Evolutionary conservation across 2,329 filamentous ascomycete genomes (phyloP).

Genomic region (Boeremia lycopersici): DNA sequence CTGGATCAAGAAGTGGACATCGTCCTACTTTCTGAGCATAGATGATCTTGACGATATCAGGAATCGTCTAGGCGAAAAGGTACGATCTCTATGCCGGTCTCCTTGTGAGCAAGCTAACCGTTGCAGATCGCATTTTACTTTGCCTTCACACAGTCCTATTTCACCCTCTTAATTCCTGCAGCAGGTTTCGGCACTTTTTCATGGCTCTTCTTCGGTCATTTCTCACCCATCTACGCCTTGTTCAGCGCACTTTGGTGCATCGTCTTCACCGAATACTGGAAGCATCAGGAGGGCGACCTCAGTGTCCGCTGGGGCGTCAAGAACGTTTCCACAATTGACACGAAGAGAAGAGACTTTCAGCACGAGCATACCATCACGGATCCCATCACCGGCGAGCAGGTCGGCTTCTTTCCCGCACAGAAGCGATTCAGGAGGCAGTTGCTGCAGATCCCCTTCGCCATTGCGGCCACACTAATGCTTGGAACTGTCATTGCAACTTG

Average conservation of each 20-base stretch:
- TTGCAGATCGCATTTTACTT: slow-evolving; percentile 87
- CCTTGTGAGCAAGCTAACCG: slow-evolving; percentile 20
- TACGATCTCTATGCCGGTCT: slow-evolving; percentile 2
- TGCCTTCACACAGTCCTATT: slow-evolving; percentile 90
- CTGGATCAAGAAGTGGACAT: slow-evolving; percentile 60
- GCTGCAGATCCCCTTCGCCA: slow-evolving; percentile 82
- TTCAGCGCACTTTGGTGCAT: slow-evolving; percentile 83
- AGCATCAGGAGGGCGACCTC: slow-evolving; percentile 86
- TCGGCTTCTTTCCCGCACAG: slow-evolving; percentile 75
- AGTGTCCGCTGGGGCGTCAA: slow-evolving; percentile 87
- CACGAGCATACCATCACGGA: slow-evolving; percentile 80
- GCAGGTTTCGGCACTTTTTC: slow-evolving; percentile 76
- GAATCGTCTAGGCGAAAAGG: slow-evolving; percentile 58
- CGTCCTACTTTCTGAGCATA: slow-evolving; percentile 52
- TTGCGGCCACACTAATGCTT: slow-evolving; percentile 72
- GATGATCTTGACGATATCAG: slow-evolving; percentile 59
- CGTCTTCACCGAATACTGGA: slow-evolving; percentile 94
- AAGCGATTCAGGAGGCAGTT: slow-evolving; percentile 79
- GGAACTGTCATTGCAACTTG: slow-evolving; percentile 83
- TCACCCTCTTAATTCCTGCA: slow-evolving; percentile 81
- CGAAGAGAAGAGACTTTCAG: slow-evolving; percentile 75
- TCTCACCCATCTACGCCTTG: slow-evolving; percentile 80
- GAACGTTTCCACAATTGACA: slow-evolving; percentile 81
- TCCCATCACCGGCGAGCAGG: slow-evolving; percentile 78
- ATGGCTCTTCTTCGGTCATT: slow-evolving; percentile 84